Evolutionary conservation across 164 flowering plant genomes (phyloP), one percentile per base, ranked within the genome.

Genomic region (Magnolia officinalis): DNA sequence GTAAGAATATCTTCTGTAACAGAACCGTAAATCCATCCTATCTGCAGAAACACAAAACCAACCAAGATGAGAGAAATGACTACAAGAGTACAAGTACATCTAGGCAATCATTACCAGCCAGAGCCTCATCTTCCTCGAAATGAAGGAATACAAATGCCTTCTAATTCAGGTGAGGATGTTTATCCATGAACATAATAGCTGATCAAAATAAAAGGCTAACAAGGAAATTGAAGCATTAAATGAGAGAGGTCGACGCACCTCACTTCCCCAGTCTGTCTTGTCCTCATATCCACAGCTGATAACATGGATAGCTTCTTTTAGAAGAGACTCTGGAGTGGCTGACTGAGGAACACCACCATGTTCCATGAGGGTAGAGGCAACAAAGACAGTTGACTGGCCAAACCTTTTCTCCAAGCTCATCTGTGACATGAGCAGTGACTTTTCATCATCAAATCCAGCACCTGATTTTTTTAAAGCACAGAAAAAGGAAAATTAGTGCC

Each of bases 1-100:
- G 79, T 77, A 64, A 77, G 79, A 59, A 77, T 72, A 26, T 72
- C 75, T 31, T 75, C 78, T 67, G 78, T 77, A 16, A 75, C 77
- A 31, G 77, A 75, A 50, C 77, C 77, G 67, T 75, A 77, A 45
- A 91, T 91, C 96, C 96, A 91, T 71, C 96, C 96, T 26, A 92
- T 90, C 96, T 91, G 86, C 70, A 70, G 29, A 50, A 70, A 50
- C 24, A 50, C 9, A 19, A 70, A n/a, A 50, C 71, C 14, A 16
- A 37, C 6, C 45, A 65, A 65, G 68, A 9, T 20, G 68, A 23
- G 37, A 29, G 19, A n/a, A n/a, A 23, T 9, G 24, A n/a, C n/a
- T n/a, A n/a, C n/a, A n/a, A n/a, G n/a, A n/a, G n/a, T 21, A 8
- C 10, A 65, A 29, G 37, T 63, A 21, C 21, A 21, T 6, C 68